Evolutionary conservation across 306 rosid species (phyloP), one percentile per base, ranked within the genome.

Genomic region (Luffa aegyptiaca): DNA sequence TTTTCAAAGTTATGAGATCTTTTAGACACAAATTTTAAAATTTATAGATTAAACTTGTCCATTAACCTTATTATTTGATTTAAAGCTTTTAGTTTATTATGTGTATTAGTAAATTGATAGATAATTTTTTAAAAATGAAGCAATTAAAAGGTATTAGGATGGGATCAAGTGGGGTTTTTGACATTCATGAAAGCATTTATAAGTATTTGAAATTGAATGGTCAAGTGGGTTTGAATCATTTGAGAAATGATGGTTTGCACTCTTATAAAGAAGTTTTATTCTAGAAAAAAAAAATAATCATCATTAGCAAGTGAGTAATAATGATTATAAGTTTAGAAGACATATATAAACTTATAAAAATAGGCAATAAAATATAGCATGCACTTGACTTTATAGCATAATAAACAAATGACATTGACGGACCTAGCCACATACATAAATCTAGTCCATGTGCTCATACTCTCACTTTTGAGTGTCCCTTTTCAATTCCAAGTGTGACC

Each of bases 321-420:
- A 74, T 74, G 62, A 74, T 58, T 36, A 64, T 36, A 5, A 74
- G 78, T 51, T 51, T 74, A 16, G 18, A 66, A 74, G 45, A 35
- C 26, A 74, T 3, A 16, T 20, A 45, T 71, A 26, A 46, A 3
- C 6, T 66, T 66, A 65, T 57, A 17, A 58, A 26, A 72, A 10
- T 20, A 36, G 58, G 56, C 42, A 46, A 13, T 49, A 48, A 16
- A 33, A 73, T 26, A 74, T 31, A 51, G 4, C 62, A 74, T 33
- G 41, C 78, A 49, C 78, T 74, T 74, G 78, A 74, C 78, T 73
- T 73, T 73, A 73, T 73, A 31, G 45, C 16, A 73, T 49, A 14
- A 73, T 73, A 48, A 48, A 48, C 51, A 73, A 73, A 26, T 48
- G 61, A 10, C 53, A 44, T 44, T 44, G 36, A 42, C 36, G 48